These are phyloP conservation scores for Lactarius vividus DNA, from an alignment of 768 basidiomycete genomes.

Conservation along the genomic window DNA sequence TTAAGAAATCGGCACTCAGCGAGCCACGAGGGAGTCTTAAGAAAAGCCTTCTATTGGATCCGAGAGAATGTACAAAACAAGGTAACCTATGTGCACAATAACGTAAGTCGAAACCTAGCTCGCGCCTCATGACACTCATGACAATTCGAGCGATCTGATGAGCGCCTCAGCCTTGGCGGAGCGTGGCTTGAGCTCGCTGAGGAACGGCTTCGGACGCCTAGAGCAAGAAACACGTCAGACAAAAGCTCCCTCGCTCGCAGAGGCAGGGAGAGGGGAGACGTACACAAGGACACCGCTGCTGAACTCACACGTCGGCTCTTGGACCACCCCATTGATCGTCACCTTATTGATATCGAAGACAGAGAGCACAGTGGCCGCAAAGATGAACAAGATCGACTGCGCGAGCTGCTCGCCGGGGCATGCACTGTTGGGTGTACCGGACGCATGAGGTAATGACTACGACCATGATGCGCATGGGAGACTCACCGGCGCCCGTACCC, in stretches of 20 bases:
- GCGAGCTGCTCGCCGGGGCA: slow-evolving; percentile 29
- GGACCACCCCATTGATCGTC: slow-evolving; percentile 22
- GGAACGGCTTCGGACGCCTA: slow-evolving; percentile 31
- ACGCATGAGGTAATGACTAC: not conserved
- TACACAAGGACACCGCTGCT: slow-evolving; percentile 26
- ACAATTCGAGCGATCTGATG: slow-evolving; percentile 16
- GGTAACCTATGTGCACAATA: not conserved
- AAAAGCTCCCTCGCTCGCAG: not conserved
- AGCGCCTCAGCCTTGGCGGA: slow-evolving; percentile 25
- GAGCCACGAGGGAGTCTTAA: too few species aligned
- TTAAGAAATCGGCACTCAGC: too few species aligned
- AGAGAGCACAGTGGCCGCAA: slow-evolving; percentile 25
- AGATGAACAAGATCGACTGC: slow-evolving; percentile 28
- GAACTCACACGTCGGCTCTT: slow-evolving; percentile 23
- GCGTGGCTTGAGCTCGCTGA: slow-evolving; percentile 28
- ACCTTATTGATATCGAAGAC: slow-evolving; percentile 27
- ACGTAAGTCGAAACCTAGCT: not conserved
- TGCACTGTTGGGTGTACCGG: not conserved
- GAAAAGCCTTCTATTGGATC: too few species aligned
- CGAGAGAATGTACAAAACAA: too few species aligned
- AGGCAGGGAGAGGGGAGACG: not conserved
- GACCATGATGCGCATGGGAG: not conserved
- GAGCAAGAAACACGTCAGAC: not conserved
- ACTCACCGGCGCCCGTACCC: slow-evolving; percentile 33
- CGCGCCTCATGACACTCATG: not conserved